Percentiles rank a stretch among this genome's conserved stretches.
Evolutionary conservation across 805 yeast genomes (phyloP).

Genomic region (Lipomyces oligophaga): DNA sequence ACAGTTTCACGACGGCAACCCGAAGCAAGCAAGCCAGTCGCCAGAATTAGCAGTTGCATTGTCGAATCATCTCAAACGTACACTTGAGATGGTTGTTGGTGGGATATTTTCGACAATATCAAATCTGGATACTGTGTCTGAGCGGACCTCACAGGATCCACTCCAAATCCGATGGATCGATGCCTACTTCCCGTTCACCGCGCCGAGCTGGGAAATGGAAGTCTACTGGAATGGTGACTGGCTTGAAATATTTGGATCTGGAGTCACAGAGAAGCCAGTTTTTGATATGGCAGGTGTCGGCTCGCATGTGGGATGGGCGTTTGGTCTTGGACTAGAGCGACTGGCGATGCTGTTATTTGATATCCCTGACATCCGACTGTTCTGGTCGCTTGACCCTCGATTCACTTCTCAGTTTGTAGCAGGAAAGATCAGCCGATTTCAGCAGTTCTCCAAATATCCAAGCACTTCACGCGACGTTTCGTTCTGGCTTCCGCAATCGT

Average conservation of each 20-base stretch:
- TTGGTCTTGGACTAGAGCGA: slow-evolving; percentile 92
- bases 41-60: slow-evolving; percentile 65
- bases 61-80: slow-evolving; percentile 74
- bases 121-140: slow-evolving; percentile 56
- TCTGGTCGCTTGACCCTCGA: slow-evolving; percentile 83
- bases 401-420: slow-evolving; percentile 67
- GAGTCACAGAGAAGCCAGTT: slow-evolving; percentile 78
- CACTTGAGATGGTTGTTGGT: slow-evolving; percentile 76
- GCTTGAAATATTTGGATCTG: slow-evolving; percentile 97
- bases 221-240: slow-evolving; percentile 99
- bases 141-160: slow-evolving; percentile 51
- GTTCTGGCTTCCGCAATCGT: slow-evolving; percentile 69
- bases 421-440: slow-evolving; percentile 66
- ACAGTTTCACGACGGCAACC: slow-evolving; percentile 57
- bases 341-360: slow-evolving; percentile 94
- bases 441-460: slow-evolving; percentile 88
- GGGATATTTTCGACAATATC: slow-evolving; percentile 75
- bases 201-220: slow-evolving; percentile 97
- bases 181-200: slow-evolving; percentile 96
- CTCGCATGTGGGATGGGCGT: slow-evolving; percentile 86
- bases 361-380: slow-evolving; percentile 88
- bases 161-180: slow-evolving; percentile 90
- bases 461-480: slow-evolving; percentile 83
- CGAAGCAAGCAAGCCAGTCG: slow-evolving; percentile 75
- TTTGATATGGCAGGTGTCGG: slow-evolving; percentile 63